Conservation (phyloP, 805 yeast genomes). For the Hanseniaspora meyeri region DNA sequence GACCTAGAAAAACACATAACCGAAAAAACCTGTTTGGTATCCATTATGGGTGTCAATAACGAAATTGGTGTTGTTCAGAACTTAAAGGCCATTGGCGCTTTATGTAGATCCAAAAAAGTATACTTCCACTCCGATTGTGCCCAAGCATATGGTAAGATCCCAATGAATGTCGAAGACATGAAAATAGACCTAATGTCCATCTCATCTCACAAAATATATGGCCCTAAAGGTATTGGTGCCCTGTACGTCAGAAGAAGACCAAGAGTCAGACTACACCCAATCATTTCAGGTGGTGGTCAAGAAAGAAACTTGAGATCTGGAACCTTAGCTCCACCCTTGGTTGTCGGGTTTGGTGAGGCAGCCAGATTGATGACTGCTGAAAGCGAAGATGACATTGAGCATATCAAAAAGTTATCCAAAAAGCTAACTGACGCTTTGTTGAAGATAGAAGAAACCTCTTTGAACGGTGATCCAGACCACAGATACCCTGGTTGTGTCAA, state of each 20-base stretch:
- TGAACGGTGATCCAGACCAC: constrained; percentile 69
- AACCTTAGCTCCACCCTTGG: constrained; percentile 91
- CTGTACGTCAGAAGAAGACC: constrained; percentile 93
- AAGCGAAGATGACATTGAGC: constrained; percentile 55
- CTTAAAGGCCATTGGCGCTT: constrained; percentile 76
- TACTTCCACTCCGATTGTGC: constrained; percentile 98
- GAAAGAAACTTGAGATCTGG: constrained; percentile 97
- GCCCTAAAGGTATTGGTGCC: constrained; percentile 97
- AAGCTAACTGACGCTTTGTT: constrained; percentile 63
- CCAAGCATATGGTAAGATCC: constrained; percentile 91
- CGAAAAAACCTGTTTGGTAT: constrained; percentile 80
- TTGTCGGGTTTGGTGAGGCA: constrained; percentile 95
- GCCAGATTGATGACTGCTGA: constrained; percentile 71
- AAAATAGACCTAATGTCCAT: constrained; percentile 88
- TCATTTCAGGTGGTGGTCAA: constrained; percentile 96
- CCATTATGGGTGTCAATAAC: constrained; percentile 94
- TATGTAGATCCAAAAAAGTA: constrained; percentile 77
- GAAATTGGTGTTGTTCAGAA: constrained; percentile 98
- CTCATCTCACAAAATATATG: constrained; percentile 92
- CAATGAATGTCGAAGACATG: constrained; percentile 82
- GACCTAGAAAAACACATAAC: constrained; percentile 72
- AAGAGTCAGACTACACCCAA: constrained; percentile 89
- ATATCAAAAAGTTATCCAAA: constrained; percentile 58
- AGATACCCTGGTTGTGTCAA: constrained; percentile 92
- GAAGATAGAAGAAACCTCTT: constrained; percentile 72